phyloP scores from a whole-genome alignment of 2,329 filamentous ascomycete genomes.

The Diaporthe citrichinensis region DNA sequence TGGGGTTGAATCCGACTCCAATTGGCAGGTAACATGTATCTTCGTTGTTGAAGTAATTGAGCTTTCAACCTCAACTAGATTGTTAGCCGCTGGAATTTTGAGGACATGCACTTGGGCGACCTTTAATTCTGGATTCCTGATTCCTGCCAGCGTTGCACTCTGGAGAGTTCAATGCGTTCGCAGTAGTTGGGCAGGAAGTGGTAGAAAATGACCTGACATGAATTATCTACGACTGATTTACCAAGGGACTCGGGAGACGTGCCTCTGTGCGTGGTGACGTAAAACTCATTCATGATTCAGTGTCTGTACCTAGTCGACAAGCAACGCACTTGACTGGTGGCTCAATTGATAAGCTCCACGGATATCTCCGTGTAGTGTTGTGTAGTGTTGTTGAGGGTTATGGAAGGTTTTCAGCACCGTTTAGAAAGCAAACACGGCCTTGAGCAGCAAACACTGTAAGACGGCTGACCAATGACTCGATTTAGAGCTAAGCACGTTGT shows the following conservation, averaged over 20 bases:
- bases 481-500: background rate
- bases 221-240: background rate
- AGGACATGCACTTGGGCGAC: too few relatives aligned
- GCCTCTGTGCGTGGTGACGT: background rate
- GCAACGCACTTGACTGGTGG: background rate
- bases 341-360: background rate
- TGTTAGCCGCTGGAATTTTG: too few relatives aligned
- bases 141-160: background rate
- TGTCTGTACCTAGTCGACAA: background rate
- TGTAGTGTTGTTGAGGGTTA: background rate
- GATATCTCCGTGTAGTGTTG: background rate
- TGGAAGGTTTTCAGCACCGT: background rate
- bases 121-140: background rate
- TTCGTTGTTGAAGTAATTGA: too few relatives aligned
- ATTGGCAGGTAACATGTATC: too few relatives aligned
- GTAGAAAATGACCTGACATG: background rate
- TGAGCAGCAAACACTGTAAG: background rate
- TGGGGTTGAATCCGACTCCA: too few relatives aligned
- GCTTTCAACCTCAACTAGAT: too few relatives aligned
- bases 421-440: background rate
- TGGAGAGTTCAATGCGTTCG: background rate
- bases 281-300: background rate
- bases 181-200: background rate
- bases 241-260: background rate
- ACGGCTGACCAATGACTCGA: constrained; percentile 30